phyloP scores from a whole-genome alignment of 129 eudicot genomes.

The Flaveria linearis region DNA sequence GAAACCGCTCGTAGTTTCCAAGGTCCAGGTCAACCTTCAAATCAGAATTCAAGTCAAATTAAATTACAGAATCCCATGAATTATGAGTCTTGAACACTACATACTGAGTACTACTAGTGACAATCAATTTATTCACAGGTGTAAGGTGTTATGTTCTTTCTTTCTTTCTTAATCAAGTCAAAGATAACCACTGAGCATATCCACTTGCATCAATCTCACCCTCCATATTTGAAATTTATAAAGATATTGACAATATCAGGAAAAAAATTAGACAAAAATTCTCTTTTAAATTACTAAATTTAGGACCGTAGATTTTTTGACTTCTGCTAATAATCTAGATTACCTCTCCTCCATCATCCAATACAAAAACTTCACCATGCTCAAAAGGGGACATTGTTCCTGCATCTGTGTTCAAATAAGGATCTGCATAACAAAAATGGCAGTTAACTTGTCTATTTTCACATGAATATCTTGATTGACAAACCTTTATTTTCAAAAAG shows the following conservation, averaged over 20 bases:
- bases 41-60: slow-evolving; percentile 18
- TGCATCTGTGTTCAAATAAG: slow-evolving; percentile 95
- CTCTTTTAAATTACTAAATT: background rate
- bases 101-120: background rate
- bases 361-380: slow-evolving; percentile 94
- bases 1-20: slow-evolving; percentile 95
- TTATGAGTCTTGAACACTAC: background rate
- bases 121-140: background rate
- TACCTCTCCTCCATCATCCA: slow-evolving; percentile 99
- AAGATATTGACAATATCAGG: background rate
- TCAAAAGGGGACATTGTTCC: slow-evolving; percentile 99
- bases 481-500: background rate
- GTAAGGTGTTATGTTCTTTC: background rate
- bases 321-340: slow-evolving; percentile 2
- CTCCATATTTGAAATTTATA: background rate
- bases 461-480: background rate
- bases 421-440: slow-evolving; percentile 55
- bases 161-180: slow-evolving; percentile 3
- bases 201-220: background rate
- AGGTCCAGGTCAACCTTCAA: slow-evolving; percentile 97
- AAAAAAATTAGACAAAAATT: background rate
- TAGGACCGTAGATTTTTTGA: background rate
- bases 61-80: slow-evolving; percentile 7
- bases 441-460: background rate
- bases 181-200: background rate